A percentile compares a stretch with the other conserved stretches of the same genome.
These are phyloP conservation scores for Berkeleyomyces basicola DNA, from an alignment of 2,329 filamentous ascomycete species.

Conservation along the genomic window DNA sequence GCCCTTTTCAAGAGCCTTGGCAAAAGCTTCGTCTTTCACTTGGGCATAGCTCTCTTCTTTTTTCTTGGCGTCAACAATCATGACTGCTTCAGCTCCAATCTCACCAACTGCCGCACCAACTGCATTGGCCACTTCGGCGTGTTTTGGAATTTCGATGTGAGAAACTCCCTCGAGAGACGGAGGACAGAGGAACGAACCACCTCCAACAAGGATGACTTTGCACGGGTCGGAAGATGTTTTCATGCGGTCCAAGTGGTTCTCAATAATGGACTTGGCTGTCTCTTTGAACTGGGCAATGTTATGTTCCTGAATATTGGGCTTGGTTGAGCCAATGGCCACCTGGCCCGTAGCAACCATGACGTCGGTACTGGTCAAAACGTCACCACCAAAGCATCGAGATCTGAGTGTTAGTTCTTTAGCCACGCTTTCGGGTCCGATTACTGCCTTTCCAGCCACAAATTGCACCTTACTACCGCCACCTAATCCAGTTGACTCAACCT, in stretches of 20 bases:
- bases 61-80: slow-evolving; percentile 15
- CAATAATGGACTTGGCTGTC: slow-evolving; percentile 15
- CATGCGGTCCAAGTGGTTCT: slow-evolving; percentile 16
- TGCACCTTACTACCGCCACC: slow-evolving; percentile 16
- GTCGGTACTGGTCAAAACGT: slow-evolving; percentile 16
- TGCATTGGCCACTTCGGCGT: slow-evolving; percentile 17
- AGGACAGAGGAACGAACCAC: slow-evolving; percentile 16
- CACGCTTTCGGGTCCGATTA: slow-evolving; percentile 19
- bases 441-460: slow-evolving; percentile 10
- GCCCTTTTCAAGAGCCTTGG: slow-evolving; percentile 15
- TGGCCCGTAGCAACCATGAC: slow-evolving; percentile 16
- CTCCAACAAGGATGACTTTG: slow-evolving; percentile 17
- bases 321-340: slow-evolving; percentile 17
- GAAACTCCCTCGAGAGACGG: slow-evolving; percentile 15
- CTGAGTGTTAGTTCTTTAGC: slow-evolving; percentile 16
- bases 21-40: slow-evolving; percentile 14
- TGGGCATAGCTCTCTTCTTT: slow-evolving; percentile 14
- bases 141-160: slow-evolving; percentile 15
- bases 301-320: slow-evolving; percentile 14
- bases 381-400: slow-evolving; percentile 17
- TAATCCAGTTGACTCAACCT: slow-evolving; percentile 17
- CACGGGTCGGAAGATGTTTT: slow-evolving; percentile 16
- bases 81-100: slow-evolving; percentile 15
- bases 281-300: slow-evolving; percentile 14
- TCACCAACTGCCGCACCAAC: slow-evolving; percentile 17